Base-by-base conservation (phyloP, 345 rosid species). In the Salix purpurea region DNA sequence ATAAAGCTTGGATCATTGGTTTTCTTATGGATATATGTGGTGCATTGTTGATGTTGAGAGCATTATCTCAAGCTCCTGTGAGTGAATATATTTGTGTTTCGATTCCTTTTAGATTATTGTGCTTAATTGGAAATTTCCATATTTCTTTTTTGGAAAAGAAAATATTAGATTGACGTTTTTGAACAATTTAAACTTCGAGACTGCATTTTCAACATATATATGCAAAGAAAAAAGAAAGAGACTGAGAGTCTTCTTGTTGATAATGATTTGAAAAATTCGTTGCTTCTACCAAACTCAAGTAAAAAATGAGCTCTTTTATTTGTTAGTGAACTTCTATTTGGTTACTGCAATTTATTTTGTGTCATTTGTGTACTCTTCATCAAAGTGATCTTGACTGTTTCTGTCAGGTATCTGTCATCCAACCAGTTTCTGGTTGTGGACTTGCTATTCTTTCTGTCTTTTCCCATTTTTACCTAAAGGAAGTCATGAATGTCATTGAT, bases 351-450 rank as follows among this genome's bases (percentile, higher is more conserved):
- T 72, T 60, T 66, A 28, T 76, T 68, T 77, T 72, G 3, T 21
- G 30, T 64, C 21, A 60, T 60, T 70, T 54, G 21, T 14, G 44
- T 71, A 32, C 71, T 71, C 18, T 78, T 52, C 46, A 65, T 42
- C 19, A 65, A 39, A 67, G 71, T 60, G 70, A 73, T 65, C 36
- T 65, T 74, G 58, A 24, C 73, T 69, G 30, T 79, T 18, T 50
- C 69, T 77, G 62, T 68, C 84, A 96, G 99, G 97, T 96, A 40
- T 96, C 99, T 66, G 92, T 93, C 69, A 93, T 96, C 79, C 98
- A 96, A 75, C 99, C 99, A 24, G 98, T 96, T 81, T 96, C 98
- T 52, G 98, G 99, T 62, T 92, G 97, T 81, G 98, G 99, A 70
- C 98, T 96, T 48, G 98, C 97, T 24, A 85, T 96, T 79, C 98